phyloP scores from a whole-genome alignment of 768 basidiomycete species.

The Pleurotus citrinopileatus region DNA sequence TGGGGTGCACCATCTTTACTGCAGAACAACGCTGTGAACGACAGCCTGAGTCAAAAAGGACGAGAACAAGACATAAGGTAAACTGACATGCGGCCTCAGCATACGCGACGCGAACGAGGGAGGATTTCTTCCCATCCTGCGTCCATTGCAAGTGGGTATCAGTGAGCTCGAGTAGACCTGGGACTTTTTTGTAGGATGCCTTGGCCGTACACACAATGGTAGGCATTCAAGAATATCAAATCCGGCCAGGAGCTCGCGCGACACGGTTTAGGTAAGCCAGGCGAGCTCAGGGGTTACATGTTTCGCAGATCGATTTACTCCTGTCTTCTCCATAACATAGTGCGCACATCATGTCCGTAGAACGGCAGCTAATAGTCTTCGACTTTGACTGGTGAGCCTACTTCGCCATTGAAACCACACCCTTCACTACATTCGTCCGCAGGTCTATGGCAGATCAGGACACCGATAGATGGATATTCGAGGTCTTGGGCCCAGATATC shows the following conservation, averaged over 20 bases:
- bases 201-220: slow-evolving; percentile 67
- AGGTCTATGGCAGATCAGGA: slow-evolving; percentile 96
- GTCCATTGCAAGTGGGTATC: slow-evolving; percentile 77
- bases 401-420: not conserved
- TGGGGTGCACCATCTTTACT: slow-evolving; percentile 83
- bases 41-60: slow-evolving; percentile 13
- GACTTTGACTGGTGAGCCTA: slow-evolving; percentile 90
- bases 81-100: slow-evolving; percentile 60
- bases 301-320: too few species aligned
- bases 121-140: slow-evolving; percentile 63
- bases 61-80: slow-evolving; percentile 7
- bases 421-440: not conserved
- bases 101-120: slow-evolving; percentile 62
- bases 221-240: slow-evolving; percentile 47
- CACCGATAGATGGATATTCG: slow-evolving; percentile 90
- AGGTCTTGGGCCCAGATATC: slow-evolving; percentile 82
- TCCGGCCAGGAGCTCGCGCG: slow-evolving; percentile 9
- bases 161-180: slow-evolving; percentile 74
- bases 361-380: slow-evolving; percentile 80
- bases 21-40: slow-evolving; percentile 68
- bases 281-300: not conserved
- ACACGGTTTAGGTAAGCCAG: slow-evolving; percentile 22
- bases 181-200: slow-evolving; percentile 81
- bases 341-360: slow-evolving; percentile 28
- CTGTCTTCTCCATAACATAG: too few species aligned